Base-by-base conservation (phyloP, 208 protist species). In the Trypanosoma cruzi region DNA sequence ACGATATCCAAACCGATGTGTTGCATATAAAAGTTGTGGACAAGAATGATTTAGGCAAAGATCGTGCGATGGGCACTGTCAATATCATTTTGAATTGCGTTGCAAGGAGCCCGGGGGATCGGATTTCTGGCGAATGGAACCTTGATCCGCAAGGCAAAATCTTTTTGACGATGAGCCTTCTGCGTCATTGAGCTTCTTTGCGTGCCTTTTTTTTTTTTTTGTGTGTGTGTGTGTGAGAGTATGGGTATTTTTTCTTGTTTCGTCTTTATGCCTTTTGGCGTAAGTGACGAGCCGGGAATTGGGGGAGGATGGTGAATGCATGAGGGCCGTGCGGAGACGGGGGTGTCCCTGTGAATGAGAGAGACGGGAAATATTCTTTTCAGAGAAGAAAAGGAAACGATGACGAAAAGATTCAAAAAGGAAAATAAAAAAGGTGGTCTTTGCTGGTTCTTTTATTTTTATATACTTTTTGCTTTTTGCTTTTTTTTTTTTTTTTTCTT, bases 11-110 rank as follows among this genome's bases (percentile, higher is more conserved):
- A 29, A 78, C 50, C 22, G 83, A 86, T 44, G 68, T 86, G 16
- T 60, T 89, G 32, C 53, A 79, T 29, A 37, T 93, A 52, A 52
- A 63, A n/a, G 31, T 93, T 28, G 73, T 90, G 50, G 87, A 93
- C 48, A 90, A 93, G 71, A 88, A 92, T 70, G 73, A 80, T 63
- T 59, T 88, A 14, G 57, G 54, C 28, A 79, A 72, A 49, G 87
- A 93, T 64, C 79, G 80, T 64, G 57, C 86, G n/a, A 93, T 93
- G 84, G 83, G 73, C 6, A 76, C 69, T 58, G 67, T 77, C 28
- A 63, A 73, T 44, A 73, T 92, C 42, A 65, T 70, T n/a, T 8
- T 92, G n/a, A 67, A 24, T 24, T 53, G 58, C 0, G 63, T 89
- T 26, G 36, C 77, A 42, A 24, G 52, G 14, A 63, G 37, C 31